Percentiles rank a stretch among this genome's conserved stretches.
These are phyloP conservation scores for Monosporozyma solicola DNA, from an alignment of 805 yeast genomes.

Conservation along the genomic window DNA sequence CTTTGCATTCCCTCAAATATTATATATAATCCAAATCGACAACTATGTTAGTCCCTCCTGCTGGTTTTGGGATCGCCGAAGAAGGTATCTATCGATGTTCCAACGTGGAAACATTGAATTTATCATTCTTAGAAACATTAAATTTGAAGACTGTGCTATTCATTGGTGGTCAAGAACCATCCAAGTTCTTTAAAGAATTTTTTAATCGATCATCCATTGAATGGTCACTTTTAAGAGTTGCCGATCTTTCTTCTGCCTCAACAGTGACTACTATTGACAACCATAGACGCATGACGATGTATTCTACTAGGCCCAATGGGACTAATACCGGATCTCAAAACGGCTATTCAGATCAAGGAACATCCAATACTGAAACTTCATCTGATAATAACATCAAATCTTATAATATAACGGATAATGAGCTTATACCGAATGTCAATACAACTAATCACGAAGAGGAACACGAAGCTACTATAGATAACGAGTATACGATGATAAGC, in stretches of 20 bases:
- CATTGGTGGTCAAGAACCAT: slow-evolving; percentile 80
- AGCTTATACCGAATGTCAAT: neutral
- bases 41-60: slow-evolving; percentile 82
- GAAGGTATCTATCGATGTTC: slow-evolving; percentile 79
- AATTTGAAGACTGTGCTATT: slow-evolving; percentile 58
- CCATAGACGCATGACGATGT: neutral
- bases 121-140: slow-evolving; percentile 70
- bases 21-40: neutral
- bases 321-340: neutral
- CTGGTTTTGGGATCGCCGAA: slow-evolving; percentile 85
- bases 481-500: neutral
- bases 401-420: neutral
- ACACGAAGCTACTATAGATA: slow-evolving; percentile 7
- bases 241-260: slow-evolving; percentile 20
- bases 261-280: slow-evolving; percentile 1
- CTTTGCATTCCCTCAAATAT: neutral
- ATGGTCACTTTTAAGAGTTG: slow-evolving; percentile 32
- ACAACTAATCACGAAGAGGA: slow-evolving; percentile 10
- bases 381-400: neutral
- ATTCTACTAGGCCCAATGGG: neutral
- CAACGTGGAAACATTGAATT: slow-evolving; percentile 62
- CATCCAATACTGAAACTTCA: neutral
- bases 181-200: slow-evolving; percentile 58
- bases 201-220: slow-evolving; percentile 49
- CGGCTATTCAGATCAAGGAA: neutral